phyloP scores from a whole-genome alignment of 116 monocot genomes.

The Phalaenopsis hybrid region DNA sequence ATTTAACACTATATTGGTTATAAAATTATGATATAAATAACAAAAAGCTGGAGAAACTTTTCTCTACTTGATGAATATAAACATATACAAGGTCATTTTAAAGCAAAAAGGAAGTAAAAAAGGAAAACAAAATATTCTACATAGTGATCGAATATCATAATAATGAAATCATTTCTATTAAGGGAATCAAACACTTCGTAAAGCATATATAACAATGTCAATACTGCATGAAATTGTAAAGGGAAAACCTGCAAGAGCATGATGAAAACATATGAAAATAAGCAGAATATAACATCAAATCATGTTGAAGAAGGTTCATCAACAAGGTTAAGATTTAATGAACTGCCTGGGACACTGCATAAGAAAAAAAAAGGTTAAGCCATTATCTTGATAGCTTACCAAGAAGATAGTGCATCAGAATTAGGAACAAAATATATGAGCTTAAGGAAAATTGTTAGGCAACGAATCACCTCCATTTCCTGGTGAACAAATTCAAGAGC shows the following conservation, averaged over 20 bases:
- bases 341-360: too few species aligned
- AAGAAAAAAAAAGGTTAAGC: too few species aligned
- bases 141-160: background rate
- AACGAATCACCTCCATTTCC: slow-evolving; percentile 54
- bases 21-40: too few species aligned
- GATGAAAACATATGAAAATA: background rate
- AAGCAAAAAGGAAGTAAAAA: too few species aligned
- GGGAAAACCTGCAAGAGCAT: background rate
- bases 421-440: background rate
- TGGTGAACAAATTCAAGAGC: slow-evolving; percentile 55
- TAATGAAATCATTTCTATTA: background rate
- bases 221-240: background rate
- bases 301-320: too few species aligned
- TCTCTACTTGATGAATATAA: too few species aligned
- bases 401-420: background rate
- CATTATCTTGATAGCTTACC: background rate
- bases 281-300: too few species aligned
- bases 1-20: too few species aligned
- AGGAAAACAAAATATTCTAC: too few species aligned
- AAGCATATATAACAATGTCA: background rate
- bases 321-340: too few species aligned
- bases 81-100: too few species aligned
- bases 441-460: background rate
- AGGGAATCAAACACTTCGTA: background rate
- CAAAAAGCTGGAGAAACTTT: too few species aligned